These are phyloP conservation scores for Aspergillus sp. DNA, from an alignment of 2,329 filamentous ascomycete species.

Conservation along the genomic window DNA sequence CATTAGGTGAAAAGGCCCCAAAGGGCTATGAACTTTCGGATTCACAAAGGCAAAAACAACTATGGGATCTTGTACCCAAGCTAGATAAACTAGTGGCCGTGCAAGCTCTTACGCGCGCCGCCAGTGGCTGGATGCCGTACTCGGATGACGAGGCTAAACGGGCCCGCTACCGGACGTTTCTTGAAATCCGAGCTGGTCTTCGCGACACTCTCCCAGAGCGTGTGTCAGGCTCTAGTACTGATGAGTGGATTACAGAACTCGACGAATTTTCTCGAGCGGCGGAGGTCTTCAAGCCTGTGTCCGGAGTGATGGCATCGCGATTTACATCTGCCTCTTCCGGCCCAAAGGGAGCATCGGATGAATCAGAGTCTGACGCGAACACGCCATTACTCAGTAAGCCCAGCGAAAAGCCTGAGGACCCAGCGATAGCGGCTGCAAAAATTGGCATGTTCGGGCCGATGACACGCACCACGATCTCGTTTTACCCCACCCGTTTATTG, in stretches of 20 bases:
- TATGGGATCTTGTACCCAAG: constrained; percentile 61
- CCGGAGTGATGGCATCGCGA: constrained; percentile 86
- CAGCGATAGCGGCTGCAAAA: constrained; percentile 81
- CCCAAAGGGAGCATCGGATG: constrained; percentile 41
- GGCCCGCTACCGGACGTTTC: constrained; percentile 74
- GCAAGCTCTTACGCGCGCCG: constrained; percentile 66
- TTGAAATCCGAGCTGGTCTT: constrained; percentile 72
- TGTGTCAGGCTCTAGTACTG: constrained; percentile 52
- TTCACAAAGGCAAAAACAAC: constrained; percentile 60
- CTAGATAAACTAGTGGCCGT: constrained; percentile 67
- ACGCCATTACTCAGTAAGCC: constrained; percentile 48
- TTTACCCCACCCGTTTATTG: constrained; percentile 78
- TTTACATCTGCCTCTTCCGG: constrained; percentile 67
- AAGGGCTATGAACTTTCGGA: constrained; percentile 62
- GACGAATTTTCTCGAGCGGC: constrained; percentile 73
- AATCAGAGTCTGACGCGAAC: constrained; percentile 25
- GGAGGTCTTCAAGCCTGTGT: constrained; percentile 85
- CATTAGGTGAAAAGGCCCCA: constrained; percentile 69
- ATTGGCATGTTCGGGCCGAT: constrained; percentile 90
- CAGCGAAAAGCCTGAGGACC: constrained; percentile 63
- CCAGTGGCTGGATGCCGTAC: constrained; percentile 75
- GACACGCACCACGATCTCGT: constrained; percentile 71
- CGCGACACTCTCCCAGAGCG: constrained; percentile 59
- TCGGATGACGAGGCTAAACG: constrained; percentile 77
- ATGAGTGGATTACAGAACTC: constrained; percentile 80